phyloP scores from a whole-genome alignment of 1,284 basidiomycete species.

The Apiotrichum gamsii region DNA sequence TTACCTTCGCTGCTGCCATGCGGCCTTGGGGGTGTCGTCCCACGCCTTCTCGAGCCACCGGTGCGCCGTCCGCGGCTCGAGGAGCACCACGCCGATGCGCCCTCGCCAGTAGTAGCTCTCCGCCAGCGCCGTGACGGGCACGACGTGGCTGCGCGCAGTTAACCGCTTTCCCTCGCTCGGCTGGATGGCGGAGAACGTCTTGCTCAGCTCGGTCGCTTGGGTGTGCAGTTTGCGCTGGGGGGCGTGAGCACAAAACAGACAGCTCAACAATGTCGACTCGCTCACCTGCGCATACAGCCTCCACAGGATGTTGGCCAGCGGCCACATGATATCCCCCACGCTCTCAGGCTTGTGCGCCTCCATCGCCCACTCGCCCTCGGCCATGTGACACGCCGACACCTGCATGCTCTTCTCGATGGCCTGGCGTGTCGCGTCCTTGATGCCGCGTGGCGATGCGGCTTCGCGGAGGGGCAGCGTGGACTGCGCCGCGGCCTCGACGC shows the following conservation, averaged over 20 bases:
- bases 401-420: constrained; percentile 34
- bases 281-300: constrained; percentile 37
- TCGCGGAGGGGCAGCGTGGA: constrained; percentile 28
- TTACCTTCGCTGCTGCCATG: constrained; percentile 33
- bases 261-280: neutral
- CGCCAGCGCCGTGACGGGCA: constrained; percentile 25
- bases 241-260: neutral
- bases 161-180: constrained; percentile 34
- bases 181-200: constrained; percentile 23
- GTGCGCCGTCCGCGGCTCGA: constrained; percentile 32
- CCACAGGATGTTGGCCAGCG: constrained; percentile 35
- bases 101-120: constrained; percentile 45
- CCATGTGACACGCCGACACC: constrained; percentile 22
- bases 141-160: constrained; percentile 14
- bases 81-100: constrained; percentile 30
- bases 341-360: constrained; percentile 4
- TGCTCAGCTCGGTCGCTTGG: constrained; percentile 32
- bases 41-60: constrained; percentile 37
- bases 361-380: constrained; percentile 19
- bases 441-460: constrained; percentile 27
- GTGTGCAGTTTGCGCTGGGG: constrained; percentile 35
- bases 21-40: constrained; percentile 23
- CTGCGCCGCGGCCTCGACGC: constrained; percentile 24
- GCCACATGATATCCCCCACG: constrained; percentile 36
- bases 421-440: constrained; percentile 37